A percentile compares a stretch with the other conserved stretches of the same genome.
phyloP scores from a whole-genome alignment of 73 alveolate genomes.

The Symbiodinium natans region DNA sequence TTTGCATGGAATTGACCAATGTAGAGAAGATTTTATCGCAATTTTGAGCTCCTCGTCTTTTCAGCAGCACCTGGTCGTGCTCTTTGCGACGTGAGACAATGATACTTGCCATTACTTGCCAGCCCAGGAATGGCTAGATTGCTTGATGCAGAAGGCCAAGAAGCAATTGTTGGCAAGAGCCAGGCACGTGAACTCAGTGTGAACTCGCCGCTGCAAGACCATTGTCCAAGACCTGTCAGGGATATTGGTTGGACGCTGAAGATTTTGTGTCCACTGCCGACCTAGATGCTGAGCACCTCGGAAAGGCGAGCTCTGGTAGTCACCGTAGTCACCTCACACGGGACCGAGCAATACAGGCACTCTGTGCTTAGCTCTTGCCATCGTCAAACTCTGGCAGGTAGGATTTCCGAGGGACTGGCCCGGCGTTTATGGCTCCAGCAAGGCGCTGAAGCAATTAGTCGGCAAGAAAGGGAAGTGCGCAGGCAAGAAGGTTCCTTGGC shows the following conservation, averaged over 20 bases:
- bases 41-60: neutral
- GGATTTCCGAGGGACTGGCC: constrained; percentile 92
- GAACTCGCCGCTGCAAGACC: too few species aligned
- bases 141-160: constrained; percentile 14
- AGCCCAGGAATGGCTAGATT: neutral
- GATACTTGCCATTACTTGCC: too few species aligned
- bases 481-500: constrained; percentile 38
- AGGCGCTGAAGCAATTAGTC: constrained; percentile 68
- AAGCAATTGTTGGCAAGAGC: constrained; percentile 7
- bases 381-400: too few species aligned
- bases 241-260: constrained; percentile 73
- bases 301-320: too few species aligned
- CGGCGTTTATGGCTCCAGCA: constrained; percentile 79
- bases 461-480: constrained; percentile 90
- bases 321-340: too few species aligned
- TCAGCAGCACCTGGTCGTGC: too few species aligned
- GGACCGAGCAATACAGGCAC: neutral
- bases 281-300: constrained; percentile 70
- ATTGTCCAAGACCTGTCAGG: neutral
- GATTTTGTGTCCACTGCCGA: constrained; percentile 91
- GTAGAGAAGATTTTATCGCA: constrained; percentile 7
- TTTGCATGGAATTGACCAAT: constrained; percentile 16
- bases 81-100: too few species aligned
- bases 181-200: neutral
- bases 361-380: too few species aligned